Evolutionary conservation across 148 eudicot species (phyloP).

Genomic region (Cornus kousa): DNA sequence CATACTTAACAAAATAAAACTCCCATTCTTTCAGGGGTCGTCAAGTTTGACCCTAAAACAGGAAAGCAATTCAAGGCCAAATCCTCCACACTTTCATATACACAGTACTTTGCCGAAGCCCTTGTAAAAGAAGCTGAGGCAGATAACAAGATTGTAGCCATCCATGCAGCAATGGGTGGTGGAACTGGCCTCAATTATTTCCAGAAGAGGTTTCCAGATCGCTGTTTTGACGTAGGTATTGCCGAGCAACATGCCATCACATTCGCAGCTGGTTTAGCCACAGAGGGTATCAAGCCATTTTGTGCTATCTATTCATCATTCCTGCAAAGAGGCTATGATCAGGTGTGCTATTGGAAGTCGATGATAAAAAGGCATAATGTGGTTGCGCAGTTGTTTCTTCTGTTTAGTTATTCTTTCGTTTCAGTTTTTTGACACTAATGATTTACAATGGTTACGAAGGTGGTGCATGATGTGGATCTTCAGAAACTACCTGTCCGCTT

Average conservation of each 20-base stretch:
- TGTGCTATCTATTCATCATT: constrained; percentile 37
- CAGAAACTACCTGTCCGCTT: constrained; percentile 34
- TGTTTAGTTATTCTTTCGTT: background rate
- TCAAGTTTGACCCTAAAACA: constrained; percentile 27
- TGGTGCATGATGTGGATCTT: constrained; percentile 33
- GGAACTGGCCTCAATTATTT: constrained; percentile 31
- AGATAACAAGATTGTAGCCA: constrained; percentile 22
- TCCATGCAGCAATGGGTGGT: constrained; percentile 35
- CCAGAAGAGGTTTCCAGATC: constrained; percentile 17
- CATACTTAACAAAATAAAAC: background rate
- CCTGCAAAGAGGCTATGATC: constrained; percentile 34
- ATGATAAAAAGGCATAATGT: no score
- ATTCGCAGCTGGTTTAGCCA: constrained; percentile 34
- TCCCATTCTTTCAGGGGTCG: constrained; percentile 21
- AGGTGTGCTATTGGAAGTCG: background rate
- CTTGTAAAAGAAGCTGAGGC: constrained; percentile 28
- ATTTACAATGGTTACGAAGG: constrained; percentile 16
- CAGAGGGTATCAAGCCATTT: constrained; percentile 35
- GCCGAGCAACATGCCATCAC: constrained; percentile 37
- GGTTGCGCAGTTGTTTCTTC: background rate
- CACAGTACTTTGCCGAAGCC: constrained; percentile 27
- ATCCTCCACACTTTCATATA: constrained; percentile 20
- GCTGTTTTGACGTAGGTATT: constrained; percentile 37
- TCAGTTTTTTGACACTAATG: background rate
- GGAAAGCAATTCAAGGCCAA: constrained; percentile 29